Percentiles rank a stretch among this genome's conserved stretches.
These are phyloP conservation scores for Decorospora gaudefroyi DNA, from an alignment of 2,329 filamentous ascomycete genomes.

Conservation along the genomic window DNA sequence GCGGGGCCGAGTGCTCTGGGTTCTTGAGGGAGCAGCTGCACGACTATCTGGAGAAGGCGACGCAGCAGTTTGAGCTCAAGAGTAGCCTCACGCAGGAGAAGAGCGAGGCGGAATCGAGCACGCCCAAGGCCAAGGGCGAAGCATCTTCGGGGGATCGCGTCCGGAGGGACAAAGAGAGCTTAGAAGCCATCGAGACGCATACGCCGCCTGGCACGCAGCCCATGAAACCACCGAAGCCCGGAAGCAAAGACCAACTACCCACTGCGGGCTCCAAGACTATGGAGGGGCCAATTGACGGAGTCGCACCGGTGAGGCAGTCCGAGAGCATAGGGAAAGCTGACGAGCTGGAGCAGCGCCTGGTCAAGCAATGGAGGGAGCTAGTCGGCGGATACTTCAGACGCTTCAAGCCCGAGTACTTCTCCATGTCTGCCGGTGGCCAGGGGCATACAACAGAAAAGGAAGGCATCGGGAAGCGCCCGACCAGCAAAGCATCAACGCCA, in stretches of 20 bases:
- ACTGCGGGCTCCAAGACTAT: slow-evolving; percentile 33
- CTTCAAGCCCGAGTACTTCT: slow-evolving; percentile 82
- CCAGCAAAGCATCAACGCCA: slow-evolving; percentile 26
- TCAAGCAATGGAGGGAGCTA: slow-evolving; percentile 77
- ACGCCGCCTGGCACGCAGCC: slow-evolving; percentile 49
- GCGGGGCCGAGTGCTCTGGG: slow-evolving; percentile 83
- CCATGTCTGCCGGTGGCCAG: slow-evolving; percentile 49
- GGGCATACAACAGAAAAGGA: slow-evolving; percentile 44
- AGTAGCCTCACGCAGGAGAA: slow-evolving; percentile 65
- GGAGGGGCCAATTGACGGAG: slow-evolving; percentile 29
- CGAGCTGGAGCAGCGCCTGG: slow-evolving; percentile 70
- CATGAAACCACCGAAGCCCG: slow-evolving; percentile 41
- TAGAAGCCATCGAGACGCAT: slow-evolving; percentile 57
- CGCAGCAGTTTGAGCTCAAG: slow-evolving; percentile 73
- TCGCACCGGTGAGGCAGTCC: slow-evolving; percentile 43
- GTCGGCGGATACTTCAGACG: slow-evolving; percentile 94
- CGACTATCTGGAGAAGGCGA: slow-evolving; percentile 83
- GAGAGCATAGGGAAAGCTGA: slow-evolving; percentile 64
- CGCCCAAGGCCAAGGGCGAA: slow-evolving; percentile 30
- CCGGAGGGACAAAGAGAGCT: slow-evolving; percentile 46
- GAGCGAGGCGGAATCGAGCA: slow-evolving; percentile 32
- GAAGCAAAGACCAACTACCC: slow-evolving; percentile 28
- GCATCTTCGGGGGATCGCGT: slow-evolving; percentile 24
- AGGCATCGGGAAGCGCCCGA: slow-evolving; percentile 30
- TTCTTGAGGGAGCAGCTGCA: slow-evolving; percentile 86